Percentiles rank a stretch among this genome's conserved stretches.
Conservation (phyloP, 177 flowering plant species). For the Vitis hybrid region DNA sequence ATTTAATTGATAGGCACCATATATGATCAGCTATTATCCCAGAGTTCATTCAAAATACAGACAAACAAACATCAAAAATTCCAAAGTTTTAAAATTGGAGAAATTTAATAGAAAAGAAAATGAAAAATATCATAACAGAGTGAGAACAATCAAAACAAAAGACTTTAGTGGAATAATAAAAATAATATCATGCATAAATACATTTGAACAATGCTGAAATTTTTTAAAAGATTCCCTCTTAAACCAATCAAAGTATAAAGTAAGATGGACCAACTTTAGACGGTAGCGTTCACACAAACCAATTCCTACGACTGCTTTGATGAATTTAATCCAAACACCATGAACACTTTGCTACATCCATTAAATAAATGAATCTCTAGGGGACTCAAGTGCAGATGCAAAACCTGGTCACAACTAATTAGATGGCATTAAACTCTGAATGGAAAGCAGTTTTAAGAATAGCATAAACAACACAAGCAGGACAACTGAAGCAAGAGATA, state of each 20-base stretch:
- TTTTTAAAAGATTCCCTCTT: too few relatives aligned
- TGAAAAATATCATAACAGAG: too few relatives aligned
- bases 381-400: neutral
- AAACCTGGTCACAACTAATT: neutral
- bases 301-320: neutral
- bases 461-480: neutral
- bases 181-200: too few relatives aligned
- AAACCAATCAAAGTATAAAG: neutral
- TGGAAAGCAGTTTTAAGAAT: neutral
- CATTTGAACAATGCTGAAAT: too few relatives aligned
- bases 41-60: neutral
- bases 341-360: neutral
- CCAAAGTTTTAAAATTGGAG: too few relatives aligned
- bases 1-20: too few relatives aligned
- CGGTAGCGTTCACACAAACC: neutral
- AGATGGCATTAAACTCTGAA: neutral
- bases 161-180: too few relatives aligned
- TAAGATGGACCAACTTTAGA: neutral
- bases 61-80: neutral
- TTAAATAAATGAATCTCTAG: neutral
- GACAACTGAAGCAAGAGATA: neutral
- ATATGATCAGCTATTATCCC: too few relatives aligned
- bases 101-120: too few relatives aligned
- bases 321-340: neutral
- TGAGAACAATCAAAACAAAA: too few relatives aligned